phyloP scores from a whole-genome alignment of 306 rosid species.

The Echinosophora koreensis region DNA sequence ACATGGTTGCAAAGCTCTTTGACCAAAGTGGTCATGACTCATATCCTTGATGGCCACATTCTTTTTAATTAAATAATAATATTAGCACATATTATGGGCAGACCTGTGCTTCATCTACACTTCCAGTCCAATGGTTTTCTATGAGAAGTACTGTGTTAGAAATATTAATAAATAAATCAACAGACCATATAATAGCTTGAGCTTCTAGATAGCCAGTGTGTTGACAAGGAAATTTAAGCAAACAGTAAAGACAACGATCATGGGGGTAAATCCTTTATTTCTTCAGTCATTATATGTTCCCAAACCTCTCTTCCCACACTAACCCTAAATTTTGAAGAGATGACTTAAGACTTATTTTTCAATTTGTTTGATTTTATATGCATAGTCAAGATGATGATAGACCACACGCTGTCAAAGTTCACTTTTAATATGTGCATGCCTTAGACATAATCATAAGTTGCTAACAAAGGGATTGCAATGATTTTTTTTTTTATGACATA shows the following conservation, averaged over 20 bases:
- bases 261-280: background rate
- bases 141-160: constrained; percentile 5
- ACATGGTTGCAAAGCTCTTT: constrained; percentile 5
- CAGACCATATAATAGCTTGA: background rate
- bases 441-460: constrained; percentile 9
- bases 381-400: background rate
- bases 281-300: background rate
- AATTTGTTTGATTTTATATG: constrained; percentile 11
- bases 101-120: background rate
- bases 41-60: background rate
- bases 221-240: background rate
- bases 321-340: background rate
- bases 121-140: background rate
- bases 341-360: background rate
- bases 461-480: background rate
- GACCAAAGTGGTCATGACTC: background rate
- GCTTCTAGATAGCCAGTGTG: background rate
- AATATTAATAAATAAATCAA: background rate
- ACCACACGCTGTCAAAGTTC: constrained; percentile 17
- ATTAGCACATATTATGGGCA: constrained; percentile 4
- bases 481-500: constrained; percentile 1
- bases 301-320: constrained; percentile 1
- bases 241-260: constrained; percentile 22
- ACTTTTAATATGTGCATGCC: background rate
- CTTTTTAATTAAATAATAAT: constrained; percentile 1